Percentiles rank a stretch among this genome's conserved stretches.
phyloP scores from a whole-genome alignment of 192 early-diverging fungal genomes.

The Linnemannia hyalina region DNA sequence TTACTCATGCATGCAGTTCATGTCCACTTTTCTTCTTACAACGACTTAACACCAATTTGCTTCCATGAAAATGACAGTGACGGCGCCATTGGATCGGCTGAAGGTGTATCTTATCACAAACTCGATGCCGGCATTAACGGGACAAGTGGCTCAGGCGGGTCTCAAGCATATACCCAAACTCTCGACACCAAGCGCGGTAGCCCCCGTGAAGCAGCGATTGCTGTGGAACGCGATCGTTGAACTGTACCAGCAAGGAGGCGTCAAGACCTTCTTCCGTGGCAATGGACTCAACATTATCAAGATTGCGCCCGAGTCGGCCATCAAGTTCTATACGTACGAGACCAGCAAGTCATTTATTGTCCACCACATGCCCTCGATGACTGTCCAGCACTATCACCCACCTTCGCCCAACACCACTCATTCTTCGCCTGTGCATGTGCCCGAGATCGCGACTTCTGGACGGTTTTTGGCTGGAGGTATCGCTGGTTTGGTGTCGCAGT shows the following conservation, averaged over 20 bases:
- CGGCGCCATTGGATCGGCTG: conserved; percentile 82
- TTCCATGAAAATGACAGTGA: conserved; percentile 10
- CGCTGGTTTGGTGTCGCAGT: conserved; percentile 79
- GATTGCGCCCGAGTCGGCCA: conserved; percentile 81
- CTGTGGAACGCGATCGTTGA: conserved; percentile 61
- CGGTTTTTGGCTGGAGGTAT: conserved; percentile 80
- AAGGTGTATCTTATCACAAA: conserved; percentile 71
- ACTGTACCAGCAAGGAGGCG: conserved; percentile 77
- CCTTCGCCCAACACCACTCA: background rate
- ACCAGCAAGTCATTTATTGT: conserved; percentile 53
- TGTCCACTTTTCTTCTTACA: background rate
- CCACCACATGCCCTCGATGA: conserved; percentile 39
- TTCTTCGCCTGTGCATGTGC: conserved; percentile 18
- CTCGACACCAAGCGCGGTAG: conserved; percentile 36
- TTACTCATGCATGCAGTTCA: background rate
- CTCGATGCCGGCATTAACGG: conserved; percentile 39
- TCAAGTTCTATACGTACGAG: conserved; percentile 86
- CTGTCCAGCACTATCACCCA: conserved; percentile 21
- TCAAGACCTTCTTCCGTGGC: conserved; percentile 78
- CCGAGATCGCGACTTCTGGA: conserved; percentile 62
- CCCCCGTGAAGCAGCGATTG: conserved; percentile 49
- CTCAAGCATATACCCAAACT: conserved; percentile 58
- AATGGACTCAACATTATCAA: conserved; percentile 85
- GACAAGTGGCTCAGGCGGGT: conserved; percentile 27
- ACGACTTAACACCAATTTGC: background rate